Evolutionary conservation across 306 rosid genomes (phyloP), one percentile per base, ranked within the genome.

Genomic region (Malus fusca): DNA sequence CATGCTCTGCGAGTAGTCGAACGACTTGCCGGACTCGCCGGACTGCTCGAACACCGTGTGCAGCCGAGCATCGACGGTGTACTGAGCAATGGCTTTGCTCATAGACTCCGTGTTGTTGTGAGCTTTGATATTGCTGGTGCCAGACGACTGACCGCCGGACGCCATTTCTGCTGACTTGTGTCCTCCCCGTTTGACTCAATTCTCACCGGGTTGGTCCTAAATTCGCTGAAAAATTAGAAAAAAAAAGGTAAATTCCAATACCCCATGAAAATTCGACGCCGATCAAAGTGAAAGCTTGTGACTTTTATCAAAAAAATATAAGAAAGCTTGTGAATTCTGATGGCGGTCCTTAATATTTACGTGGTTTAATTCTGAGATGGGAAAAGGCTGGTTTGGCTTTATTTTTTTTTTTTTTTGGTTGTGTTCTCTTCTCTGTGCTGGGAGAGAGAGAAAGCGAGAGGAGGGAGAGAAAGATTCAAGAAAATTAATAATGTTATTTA

Each of bases 31-130:
- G 1, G 91, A 82, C 79, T 86, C 93, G 35, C 97, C 92, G 0
- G 97, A 90, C 76, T 86, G 92, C 72, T 96, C 99, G 75, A 88
- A 96, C 5, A 90, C 99, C 0, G 98, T 91, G 78, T 96, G 98
- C 10, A 96, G 97, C 5, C 97, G 84, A 17, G 99, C 99, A 53
- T 96, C 99, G 8, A 80, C 88, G 4, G 99, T 96, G 89, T 89
- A 92, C 89, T 96, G 99, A 2, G 97, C 99, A 43, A 96, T 85
- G 43, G 97, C 99, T 76, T 90, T 92, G 81, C 79, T 90, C 68
- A 90, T 51, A 11, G 89, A 85, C 66, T 89, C 93, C 2, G 89
- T 74, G 2, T 75, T 68, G 22, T 59, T 17, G 55, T 59, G 85
- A 25, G 76, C 64, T 23, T 80, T 72, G 51, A 58, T 35, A 66